These are phyloP conservation scores for Penicillium mononematosum DNA, from an alignment of 495 filamentous ascomycete species.

Conservation along the genomic window DNA sequence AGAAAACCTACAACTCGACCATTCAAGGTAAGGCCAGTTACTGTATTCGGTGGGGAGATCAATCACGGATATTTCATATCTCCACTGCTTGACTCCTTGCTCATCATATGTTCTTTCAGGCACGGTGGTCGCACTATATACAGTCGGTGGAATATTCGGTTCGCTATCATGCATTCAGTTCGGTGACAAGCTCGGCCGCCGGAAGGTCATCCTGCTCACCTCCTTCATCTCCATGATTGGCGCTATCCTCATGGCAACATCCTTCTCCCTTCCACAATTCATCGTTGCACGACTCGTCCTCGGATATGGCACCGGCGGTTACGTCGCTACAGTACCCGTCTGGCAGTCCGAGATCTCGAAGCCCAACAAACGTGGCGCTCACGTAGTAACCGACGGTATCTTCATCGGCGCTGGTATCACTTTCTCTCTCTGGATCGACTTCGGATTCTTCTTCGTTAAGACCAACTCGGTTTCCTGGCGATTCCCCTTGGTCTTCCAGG, in stretches of 20 bases:
- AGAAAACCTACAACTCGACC: neutral
- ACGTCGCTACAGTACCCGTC: constrained; percentile 63
- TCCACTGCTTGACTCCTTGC: neutral
- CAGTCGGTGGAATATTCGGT: constrained; percentile 37
- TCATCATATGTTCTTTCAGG: constrained; percentile 16
- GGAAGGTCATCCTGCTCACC: constrained; percentile 33
- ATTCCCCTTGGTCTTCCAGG: constrained; percentile 65
- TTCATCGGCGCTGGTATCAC: constrained; percentile 65
- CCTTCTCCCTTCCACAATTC: constrained; percentile 35
- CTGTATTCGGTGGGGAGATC: neutral
- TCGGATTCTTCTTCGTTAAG: constrained; percentile 52
- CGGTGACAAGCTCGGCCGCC: constrained; percentile 34
- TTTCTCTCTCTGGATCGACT: constrained; percentile 68
- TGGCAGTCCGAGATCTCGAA: constrained; percentile 63
- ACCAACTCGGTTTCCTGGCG: constrained; percentile 56
- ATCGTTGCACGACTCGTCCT: constrained; percentile 54
- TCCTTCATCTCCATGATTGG: constrained; percentile 38
- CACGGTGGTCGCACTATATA: constrained; percentile 38
- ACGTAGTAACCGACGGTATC: constrained; percentile 64
- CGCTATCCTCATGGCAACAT: constrained; percentile 44
- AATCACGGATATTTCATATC: neutral
- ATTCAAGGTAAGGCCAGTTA: neutral
- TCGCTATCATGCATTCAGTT: constrained; percentile 34
- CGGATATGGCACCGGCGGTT: constrained; percentile 61
- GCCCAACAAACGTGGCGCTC: constrained; percentile 59